phyloP scores from a whole-genome alignment of 2,329 filamentous ascomycete genomes.

The Endoconidiophora polonica region DNA sequence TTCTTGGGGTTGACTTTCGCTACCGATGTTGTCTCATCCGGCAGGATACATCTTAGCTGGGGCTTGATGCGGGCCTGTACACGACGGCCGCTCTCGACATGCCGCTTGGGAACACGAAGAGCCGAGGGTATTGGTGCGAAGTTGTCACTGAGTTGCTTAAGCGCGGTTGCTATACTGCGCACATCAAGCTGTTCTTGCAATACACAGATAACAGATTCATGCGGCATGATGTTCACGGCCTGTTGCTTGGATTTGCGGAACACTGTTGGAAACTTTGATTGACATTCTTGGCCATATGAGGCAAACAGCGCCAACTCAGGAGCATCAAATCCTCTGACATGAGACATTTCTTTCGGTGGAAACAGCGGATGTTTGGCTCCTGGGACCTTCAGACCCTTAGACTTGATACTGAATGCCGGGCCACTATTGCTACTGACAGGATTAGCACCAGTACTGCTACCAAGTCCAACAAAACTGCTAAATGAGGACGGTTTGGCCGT shows the following conservation, averaged over 20 bases:
- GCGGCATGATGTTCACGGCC: conserved; percentile 22
- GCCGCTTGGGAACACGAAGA: conserved; percentile 36
- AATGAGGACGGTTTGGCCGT: no score
- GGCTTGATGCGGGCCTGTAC: conserved; percentile 32
- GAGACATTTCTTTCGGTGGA: conserved; percentile 48
- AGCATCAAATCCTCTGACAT: conserved; percentile 37
- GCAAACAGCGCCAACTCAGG: background rate
- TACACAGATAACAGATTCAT: conserved; percentile 28
- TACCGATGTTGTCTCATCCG: background rate
- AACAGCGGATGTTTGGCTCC: conserved; percentile 53
- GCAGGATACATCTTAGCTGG: conserved; percentile 25
- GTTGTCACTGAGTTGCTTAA: conserved; percentile 21
- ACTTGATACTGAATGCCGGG: conserved; percentile 28
- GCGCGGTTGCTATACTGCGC: conserved; percentile 16
- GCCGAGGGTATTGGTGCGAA: conserved; percentile 30
- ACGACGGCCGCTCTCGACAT: conserved; percentile 40
- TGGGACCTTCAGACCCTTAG: conserved; percentile 39
- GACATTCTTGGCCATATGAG: no score
- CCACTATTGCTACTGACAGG: background rate
- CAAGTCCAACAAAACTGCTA: background rate
- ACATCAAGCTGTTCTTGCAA: conserved; percentile 19
- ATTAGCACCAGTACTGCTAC: background rate
- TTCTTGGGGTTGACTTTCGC: background rate
- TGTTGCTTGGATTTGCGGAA: conserved; percentile 33
- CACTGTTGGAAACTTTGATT: background rate